A percentile compares a stretch with the other conserved stretches of the same genome.
Conservation (phyloP, 495 filamentous ascomycete species). For the Daldinia bambusicola region DNA sequence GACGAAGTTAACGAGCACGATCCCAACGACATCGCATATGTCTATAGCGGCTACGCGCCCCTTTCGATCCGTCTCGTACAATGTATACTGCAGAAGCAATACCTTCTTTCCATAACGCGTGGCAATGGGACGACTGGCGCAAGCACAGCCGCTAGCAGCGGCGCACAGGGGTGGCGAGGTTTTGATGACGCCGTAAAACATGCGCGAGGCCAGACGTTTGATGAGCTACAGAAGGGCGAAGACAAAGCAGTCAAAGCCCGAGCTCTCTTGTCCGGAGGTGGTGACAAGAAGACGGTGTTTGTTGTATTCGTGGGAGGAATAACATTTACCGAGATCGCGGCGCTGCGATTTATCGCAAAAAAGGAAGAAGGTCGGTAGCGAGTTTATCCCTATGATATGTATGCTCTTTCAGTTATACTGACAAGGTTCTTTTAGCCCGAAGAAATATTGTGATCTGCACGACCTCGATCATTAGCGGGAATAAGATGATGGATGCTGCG, state of each 20-base stretch:
- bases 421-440: constrained; percentile 54
- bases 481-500: constrained; percentile 87
- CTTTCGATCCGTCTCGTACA: constrained; percentile 95
- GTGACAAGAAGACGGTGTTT: constrained; percentile 83
- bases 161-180: constrained; percentile 84
- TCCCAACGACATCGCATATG: constrained; percentile 96
- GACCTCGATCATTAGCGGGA: constrained; percentile 89
- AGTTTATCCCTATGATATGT: neutral
- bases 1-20: constrained; percentile 97
- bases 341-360: constrained; percentile 87
- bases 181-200: constrained; percentile 91
- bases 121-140: constrained; percentile 62
- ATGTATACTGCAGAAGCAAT: constrained; percentile 89
- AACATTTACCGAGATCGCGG: constrained; percentile 95
- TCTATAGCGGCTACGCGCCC: constrained; percentile 96
- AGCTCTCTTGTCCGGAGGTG: constrained; percentile 78
- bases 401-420: constrained; percentile 28
- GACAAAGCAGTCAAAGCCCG: constrained; percentile 93
- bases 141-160: constrained; percentile 60
- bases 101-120: constrained; percentile 74
- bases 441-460: constrained; percentile 91
- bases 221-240: constrained; percentile 90
- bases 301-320: constrained; percentile 96
- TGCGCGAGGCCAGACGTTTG: constrained; percentile 86
- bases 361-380: constrained; percentile 76